Conservation (phyloP, 2,329 filamentous ascomycete genomes). For the Alternaria brassicicola region DNA sequence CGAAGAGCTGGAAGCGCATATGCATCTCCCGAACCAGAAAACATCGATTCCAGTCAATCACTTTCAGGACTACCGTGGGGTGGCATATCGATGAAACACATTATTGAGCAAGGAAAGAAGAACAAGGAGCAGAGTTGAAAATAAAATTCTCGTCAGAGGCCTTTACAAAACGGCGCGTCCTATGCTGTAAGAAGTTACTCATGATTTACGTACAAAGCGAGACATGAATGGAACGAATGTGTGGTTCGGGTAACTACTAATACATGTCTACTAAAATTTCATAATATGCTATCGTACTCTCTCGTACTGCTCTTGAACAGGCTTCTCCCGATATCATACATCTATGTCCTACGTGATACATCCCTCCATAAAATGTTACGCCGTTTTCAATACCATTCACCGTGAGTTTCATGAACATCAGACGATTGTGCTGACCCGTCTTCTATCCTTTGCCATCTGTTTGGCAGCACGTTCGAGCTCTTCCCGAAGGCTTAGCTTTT, state of each 20-base stretch:
- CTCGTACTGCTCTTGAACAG: neutral
- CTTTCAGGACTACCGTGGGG: constrained; percentile 71
- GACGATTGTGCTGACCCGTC: neutral
- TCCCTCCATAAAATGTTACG: neutral
- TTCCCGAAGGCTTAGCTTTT: constrained; percentile 28
- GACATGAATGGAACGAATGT: neutral
- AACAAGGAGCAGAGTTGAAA: constrained; percentile 53
- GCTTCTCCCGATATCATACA: neutral
- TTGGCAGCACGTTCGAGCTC: constrained; percentile 22
- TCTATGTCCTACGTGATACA: neutral
- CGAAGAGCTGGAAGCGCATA: constrained; percentile 69
- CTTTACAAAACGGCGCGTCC: constrained; percentile 46
- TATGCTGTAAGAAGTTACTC: constrained; percentile 4
- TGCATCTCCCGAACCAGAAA: constrained; percentile 63
- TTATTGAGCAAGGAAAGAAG: constrained; percentile 54
- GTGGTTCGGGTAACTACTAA: neutral
- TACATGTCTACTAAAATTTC: neutral
- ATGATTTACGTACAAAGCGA: neutral
- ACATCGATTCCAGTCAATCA: constrained; percentile 60
- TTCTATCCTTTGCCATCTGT: constrained; percentile 16
- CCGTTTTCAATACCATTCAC: neutral
- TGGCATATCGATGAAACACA: constrained; percentile 65
- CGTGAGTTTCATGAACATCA: neutral
- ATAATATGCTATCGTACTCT: neutral
- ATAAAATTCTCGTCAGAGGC: constrained; percentile 49